Base-by-base conservation (phyloP, 1,139 yeast genomes). In the Kodamaea arcana region DNA sequence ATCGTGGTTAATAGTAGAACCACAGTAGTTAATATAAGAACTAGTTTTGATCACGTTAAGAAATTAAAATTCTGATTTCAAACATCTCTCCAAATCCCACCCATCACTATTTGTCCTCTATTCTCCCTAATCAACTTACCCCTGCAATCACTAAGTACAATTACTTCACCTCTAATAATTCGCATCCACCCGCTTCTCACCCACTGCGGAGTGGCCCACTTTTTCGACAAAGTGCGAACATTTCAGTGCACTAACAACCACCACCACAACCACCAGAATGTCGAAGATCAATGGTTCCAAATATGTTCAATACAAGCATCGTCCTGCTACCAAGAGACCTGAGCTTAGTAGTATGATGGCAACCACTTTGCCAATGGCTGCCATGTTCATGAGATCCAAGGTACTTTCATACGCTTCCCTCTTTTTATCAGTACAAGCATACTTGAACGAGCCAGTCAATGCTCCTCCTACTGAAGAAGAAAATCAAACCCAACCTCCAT, bases 321-420 rank as follows among this genome's bases (percentile, higher is more conserved):
- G 53, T 27, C 71, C 77, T 24, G 70, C 74, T 25, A 72, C 72
- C 44, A 71, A 77, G 32, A 65, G 75, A 34, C 54, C 62, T 12
- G 68, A 73, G 32, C 66, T 71, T 13, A 52, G 72, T 3, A 62
- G 70, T 26, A 58, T 70, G 52, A 57, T 79, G 26, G 66, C 78
- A 21, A 83, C 78, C 53, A 66, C 81, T 14, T 71, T 78, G 61
- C 84, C 85, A 25, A 76, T 79, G 82, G 80, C 81, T 7, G 83
- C 84, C 30, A 77, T 79, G 79, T 70, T 72, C 52, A 58, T 72
- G 65, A 65, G 70, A 51, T 72, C 72, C 51, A 74, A 70, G 48
- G 58, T 75, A 54, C 62, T 76, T 47, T 66, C 80, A n/a, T 76
- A 81, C 81, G 61, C 77, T 3, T 60, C 80, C 12, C 52, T 75